phyloP scores from a whole-genome alignment of 306 rosid species.

The Trichosanthes cucumerina region DNA sequence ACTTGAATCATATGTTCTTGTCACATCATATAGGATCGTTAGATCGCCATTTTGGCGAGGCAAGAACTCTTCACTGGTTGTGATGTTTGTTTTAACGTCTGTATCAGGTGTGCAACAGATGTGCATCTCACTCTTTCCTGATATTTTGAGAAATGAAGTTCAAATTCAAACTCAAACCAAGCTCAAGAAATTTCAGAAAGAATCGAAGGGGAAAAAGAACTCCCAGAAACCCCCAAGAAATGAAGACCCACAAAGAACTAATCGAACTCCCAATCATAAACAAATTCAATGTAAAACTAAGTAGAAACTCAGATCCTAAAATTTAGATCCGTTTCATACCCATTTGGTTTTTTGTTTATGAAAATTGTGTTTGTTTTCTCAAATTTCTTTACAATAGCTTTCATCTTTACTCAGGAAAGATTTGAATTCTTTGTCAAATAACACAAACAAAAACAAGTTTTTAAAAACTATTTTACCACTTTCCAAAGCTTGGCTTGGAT shows the following conservation, averaged over 20 bases:
- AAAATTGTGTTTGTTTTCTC: no score
- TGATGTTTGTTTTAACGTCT: constrained; percentile 43
- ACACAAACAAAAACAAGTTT: no score
- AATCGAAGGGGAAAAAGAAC: background rate
- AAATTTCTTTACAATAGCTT: no score
- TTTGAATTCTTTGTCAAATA: no score
- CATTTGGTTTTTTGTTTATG: no score
- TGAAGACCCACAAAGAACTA: background rate
- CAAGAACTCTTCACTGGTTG: constrained; percentile 33
- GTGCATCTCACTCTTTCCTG: constrained; percentile 51
- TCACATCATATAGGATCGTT: constrained; percentile 82
- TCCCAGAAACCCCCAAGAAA: background rate
- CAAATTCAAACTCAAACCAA: background rate
- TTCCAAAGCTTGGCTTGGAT: no score
- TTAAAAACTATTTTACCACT: no score
- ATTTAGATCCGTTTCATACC: background rate
- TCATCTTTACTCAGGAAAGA: no score
- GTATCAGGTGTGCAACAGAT: constrained; percentile 64
- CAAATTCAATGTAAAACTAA: background rate
- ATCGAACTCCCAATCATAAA: background rate
- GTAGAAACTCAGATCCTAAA: background rate
- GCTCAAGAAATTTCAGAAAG: background rate
- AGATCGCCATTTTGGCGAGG: constrained; percentile 90
- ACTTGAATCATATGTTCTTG: constrained; percentile 41
- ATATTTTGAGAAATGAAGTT: background rate